Evolutionary conservation across 192 early-diverging fungal species (phyloP).

Genomic region (Cetraspora pellucida): DNA sequence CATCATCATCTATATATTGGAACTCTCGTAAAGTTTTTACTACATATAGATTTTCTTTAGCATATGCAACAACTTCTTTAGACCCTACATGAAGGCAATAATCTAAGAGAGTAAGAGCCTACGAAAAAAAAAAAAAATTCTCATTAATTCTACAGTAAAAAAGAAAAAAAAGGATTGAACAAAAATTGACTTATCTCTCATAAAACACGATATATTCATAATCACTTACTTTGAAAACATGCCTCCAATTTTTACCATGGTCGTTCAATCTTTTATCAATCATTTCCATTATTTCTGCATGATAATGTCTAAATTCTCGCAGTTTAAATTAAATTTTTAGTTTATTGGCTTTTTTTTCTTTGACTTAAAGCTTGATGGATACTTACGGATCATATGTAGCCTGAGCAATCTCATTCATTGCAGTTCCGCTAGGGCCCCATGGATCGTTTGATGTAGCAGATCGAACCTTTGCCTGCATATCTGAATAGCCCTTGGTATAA

Average conservation of each 20-base stretch:
- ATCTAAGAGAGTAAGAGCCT: constrained; percentile 85
- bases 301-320: constrained; percentile 65
- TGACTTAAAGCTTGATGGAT: not conserved
- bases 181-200: too few species aligned
- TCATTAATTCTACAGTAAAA: not conserved
- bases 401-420: constrained; percentile 87
- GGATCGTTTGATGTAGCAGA: constrained; percentile 80
- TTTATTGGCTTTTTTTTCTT: not conserved
- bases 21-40: constrained; percentile 98
- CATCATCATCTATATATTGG: constrained; percentile 91
- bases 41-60: constrained; percentile 86
- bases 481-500: constrained; percentile 88
- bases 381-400: constrained; percentile 85
- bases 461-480: constrained; percentile 91
- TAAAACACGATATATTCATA: not conserved
- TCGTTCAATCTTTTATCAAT: constrained; percentile 97
- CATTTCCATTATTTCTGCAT: constrained; percentile 97
- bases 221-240: constrained; percentile 88
- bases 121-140: constrained; percentile 1
- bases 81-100: constrained; percentile 86
- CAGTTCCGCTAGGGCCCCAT: constrained; percentile 70
- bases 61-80: constrained; percentile 83
- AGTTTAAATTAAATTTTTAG: not conserved
- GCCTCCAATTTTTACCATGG: constrained; percentile 97
- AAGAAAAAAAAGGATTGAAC: too few species aligned